Evolutionary conservation across 2,329 filamentous ascomycete species (phyloP).

Genomic region (Colletotrichum australisinense): DNA sequence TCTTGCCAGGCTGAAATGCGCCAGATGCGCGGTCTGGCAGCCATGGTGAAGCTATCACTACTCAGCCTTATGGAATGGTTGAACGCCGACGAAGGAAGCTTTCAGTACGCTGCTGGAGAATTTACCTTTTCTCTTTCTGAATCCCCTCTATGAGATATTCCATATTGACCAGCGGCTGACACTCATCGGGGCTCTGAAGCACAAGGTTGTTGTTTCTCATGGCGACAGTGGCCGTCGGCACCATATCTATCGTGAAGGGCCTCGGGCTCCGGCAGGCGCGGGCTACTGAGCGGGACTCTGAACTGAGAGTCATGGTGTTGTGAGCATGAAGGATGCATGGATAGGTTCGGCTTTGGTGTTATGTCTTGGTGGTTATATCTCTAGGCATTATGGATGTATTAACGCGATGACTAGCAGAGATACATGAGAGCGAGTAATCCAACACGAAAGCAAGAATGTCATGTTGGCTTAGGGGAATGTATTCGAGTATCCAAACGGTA

Average conservation of each 20-base stretch:
- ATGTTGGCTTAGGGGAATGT: background rate
- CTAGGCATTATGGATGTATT: background rate
- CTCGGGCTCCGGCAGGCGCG: background rate
- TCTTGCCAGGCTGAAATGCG: background rate
- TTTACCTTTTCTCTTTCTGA: background rate
- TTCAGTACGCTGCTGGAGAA: background rate
- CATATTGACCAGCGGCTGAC: background rate
- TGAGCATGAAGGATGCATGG: background rate
- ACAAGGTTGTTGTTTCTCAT: background rate
- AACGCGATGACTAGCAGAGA: background rate
- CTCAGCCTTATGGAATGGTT: background rate
- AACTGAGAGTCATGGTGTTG: background rate
- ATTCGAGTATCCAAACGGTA: background rate
- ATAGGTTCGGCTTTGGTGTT: background rate
- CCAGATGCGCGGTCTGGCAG: background rate
- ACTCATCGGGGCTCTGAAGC: background rate
- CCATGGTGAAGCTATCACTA: background rate
- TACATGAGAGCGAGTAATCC: background rate
- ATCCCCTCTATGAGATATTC: background rate
- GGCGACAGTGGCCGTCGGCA: background rate
- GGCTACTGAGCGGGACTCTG: background rate
- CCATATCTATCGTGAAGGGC: background rate
- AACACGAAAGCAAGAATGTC: background rate
- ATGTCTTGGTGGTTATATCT: background rate
- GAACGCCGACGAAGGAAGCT: background rate